These are phyloP conservation scores for Colletotrichum musae DNA, from an alignment of 2,329 filamentous ascomycete genomes.

Conservation along the genomic window DNA sequence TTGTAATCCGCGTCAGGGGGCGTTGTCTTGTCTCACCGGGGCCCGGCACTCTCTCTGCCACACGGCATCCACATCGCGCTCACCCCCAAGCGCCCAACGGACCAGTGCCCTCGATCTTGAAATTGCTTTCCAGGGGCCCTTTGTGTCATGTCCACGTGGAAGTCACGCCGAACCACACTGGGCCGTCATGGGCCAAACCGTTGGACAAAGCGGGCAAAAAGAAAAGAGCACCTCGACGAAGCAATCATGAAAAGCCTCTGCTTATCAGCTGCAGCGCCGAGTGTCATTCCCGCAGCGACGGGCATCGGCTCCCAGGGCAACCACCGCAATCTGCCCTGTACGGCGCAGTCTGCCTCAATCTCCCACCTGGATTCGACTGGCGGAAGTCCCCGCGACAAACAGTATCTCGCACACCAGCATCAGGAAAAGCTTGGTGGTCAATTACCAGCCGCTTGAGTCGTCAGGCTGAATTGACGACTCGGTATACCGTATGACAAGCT, in stretches of 20 bases:
- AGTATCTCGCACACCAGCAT: not conserved
- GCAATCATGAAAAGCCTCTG: not conserved
- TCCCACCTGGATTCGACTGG: conserved; percentile 7
- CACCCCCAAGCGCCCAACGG: not conserved
- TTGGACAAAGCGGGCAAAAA: conserved; percentile 9
- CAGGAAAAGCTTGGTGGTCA: not conserved
- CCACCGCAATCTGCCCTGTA: not conserved
- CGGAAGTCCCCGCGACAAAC: not conserved
- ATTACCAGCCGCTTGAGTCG: not conserved
- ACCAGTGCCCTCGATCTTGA: conserved; percentile 7
- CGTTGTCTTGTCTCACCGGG: conserved; percentile 6
- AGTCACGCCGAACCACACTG: not conserved
- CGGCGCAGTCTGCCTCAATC: conserved; percentile 1
- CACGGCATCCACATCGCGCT: conserved; percentile 13
- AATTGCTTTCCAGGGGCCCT: conserved; percentile 14
- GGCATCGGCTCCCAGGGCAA: not conserved
- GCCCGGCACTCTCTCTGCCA: conserved; percentile 1
- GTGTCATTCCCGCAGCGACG: not conserved
- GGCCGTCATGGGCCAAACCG: not conserved
- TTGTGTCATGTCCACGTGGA: conserved; percentile 27
- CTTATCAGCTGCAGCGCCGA: not conserved
- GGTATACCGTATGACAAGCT: not conserved
- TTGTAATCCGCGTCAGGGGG: not conserved
- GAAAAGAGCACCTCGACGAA: conserved; percentile 1
- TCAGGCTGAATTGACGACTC: not conserved